Percentiles rank a stretch among this genome's conserved stretches.
Evolutionary conservation across 2,329 filamentous ascomycete species (phyloP).

Genomic region (Cladosporium sp.): DNA sequence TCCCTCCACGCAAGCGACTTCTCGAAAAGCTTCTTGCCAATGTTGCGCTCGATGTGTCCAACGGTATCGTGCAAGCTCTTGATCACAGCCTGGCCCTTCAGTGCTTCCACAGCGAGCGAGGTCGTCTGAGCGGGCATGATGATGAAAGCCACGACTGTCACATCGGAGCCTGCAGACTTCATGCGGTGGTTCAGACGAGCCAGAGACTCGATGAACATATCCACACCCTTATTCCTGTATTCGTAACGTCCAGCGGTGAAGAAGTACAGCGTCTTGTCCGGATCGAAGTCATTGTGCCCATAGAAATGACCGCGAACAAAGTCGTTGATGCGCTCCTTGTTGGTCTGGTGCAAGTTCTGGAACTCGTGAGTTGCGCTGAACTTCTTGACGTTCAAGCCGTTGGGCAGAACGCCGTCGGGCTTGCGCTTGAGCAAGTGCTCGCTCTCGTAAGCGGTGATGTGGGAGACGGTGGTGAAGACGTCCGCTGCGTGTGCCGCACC

Average conservation of each 20-base stretch:
- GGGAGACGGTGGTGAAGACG: slow-evolving; percentile 97
- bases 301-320: slow-evolving; percentile 99
- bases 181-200: slow-evolving; percentile 92
- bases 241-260: slow-evolving; percentile 98
- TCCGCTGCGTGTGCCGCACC: slow-evolving; percentile 89
- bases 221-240: slow-evolving; percentile 96
- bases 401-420: slow-evolving; percentile 92
- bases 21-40: slow-evolving; percentile 92
- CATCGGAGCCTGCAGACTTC: slow-evolving; percentile 82
- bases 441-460: slow-evolving; percentile 97
- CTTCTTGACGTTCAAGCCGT: slow-evolving; percentile 97
- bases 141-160: slow-evolving; percentile 94
- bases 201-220: slow-evolving; percentile 98
- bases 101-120: slow-evolving; percentile 89
- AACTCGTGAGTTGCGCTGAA: slow-evolving; percentile 99
- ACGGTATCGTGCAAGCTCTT: slow-evolving; percentile 94
- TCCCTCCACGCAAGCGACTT: slow-evolving; percentile 94
- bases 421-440: slow-evolving; percentile 97
- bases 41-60: slow-evolving; percentile 86
- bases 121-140: slow-evolving; percentile 98
- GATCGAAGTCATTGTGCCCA: slow-evolving; percentile 94
- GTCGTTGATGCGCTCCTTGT: slow-evolving; percentile 97
- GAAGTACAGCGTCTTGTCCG: slow-evolving; percentile 95
- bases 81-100: slow-evolving; percentile 96
- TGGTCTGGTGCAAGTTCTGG: slow-evolving; percentile 94